Percentiles rank a stretch among this genome's conserved stretches.
phyloP scores from a whole-genome alignment of 2,329 filamentous ascomycete genomes.

The Claviceps lovelessii region DNA sequence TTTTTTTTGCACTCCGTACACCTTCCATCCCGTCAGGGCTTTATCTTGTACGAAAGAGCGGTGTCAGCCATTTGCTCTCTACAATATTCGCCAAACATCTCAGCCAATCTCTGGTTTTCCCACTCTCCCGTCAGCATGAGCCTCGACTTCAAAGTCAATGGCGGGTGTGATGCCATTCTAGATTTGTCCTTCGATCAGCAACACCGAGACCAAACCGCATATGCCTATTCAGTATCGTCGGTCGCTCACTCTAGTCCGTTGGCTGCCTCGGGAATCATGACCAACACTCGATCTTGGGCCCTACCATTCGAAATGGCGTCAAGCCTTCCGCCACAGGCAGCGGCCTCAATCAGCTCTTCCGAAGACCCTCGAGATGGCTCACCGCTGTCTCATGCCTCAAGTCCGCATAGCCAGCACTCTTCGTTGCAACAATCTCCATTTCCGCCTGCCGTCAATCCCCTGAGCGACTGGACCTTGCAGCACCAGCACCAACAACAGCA shows the following conservation, averaged over 20 bases:
- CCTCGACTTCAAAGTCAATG: conserved; percentile 44
- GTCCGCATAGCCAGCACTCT: conserved; percentile 36
- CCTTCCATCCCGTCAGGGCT: conserved; percentile 16
- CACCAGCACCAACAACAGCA: conserved; percentile 33
- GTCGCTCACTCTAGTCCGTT: conserved; percentile 19
- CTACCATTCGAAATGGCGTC: conserved; percentile 39
- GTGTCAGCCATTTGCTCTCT: conserved; percentile 26
- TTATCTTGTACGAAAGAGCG: conserved; percentile 26
- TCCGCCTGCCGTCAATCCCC: conserved; percentile 33
- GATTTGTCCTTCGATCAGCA: conserved; percentile 47
- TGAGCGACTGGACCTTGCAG: conserved; percentile 49
- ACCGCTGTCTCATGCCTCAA: conserved; percentile 35
- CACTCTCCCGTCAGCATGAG: conserved; percentile 31
- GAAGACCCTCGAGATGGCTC: conserved; percentile 35
- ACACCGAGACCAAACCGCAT: conserved; percentile 39
- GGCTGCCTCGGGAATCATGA: conserved; percentile 21
- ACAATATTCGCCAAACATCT: conserved; percentile 22
- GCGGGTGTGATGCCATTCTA: conserved; percentile 43
- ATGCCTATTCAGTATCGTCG: conserved; percentile 11
- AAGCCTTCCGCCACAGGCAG: conserved; percentile 26
- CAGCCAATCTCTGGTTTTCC: conserved; percentile 18
- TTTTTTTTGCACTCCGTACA: conserved; percentile 9
- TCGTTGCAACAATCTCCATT: conserved; percentile 40
- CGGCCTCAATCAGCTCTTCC: conserved; percentile 32
- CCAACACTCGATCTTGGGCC: conserved; percentile 29